Conservation (phyloP, 352 stramenopile species). For the Phytopythium helicoides region DNA sequence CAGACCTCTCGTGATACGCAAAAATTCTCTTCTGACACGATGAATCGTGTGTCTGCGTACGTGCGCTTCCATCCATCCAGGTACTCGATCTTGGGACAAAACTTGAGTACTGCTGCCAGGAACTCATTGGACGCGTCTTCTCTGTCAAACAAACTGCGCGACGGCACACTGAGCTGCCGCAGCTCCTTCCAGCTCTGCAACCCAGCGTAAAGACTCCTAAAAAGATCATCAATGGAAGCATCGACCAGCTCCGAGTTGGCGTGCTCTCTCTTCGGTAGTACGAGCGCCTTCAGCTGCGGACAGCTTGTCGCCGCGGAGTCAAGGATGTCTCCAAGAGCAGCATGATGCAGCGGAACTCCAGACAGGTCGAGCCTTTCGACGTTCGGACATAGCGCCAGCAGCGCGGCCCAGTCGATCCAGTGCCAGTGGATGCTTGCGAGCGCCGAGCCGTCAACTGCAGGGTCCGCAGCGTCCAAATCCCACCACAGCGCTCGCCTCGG, state of each 20-base stretch:
- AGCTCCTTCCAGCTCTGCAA: slow-evolving; percentile 31
- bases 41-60: slow-evolving; percentile 37
- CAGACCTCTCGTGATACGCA: slow-evolving; percentile 31
- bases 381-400: slow-evolving; percentile 33
- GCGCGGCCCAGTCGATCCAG: slow-evolving; percentile 38
- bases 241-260: slow-evolving; percentile 26
- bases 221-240: slow-evolving; percentile 40
- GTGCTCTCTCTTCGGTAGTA: slow-evolving; percentile 32
- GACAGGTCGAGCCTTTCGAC: slow-evolving; percentile 41
- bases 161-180: slow-evolving; percentile 33
- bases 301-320: slow-evolving; percentile 28
- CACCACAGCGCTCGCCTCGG: slow-evolving; percentile 33
- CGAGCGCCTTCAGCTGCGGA: slow-evolving; percentile 28
- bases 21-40: slow-evolving; percentile 36
- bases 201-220: slow-evolving; percentile 25
- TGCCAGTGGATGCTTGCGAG: slow-evolving; percentile 14
- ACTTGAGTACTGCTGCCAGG: slow-evolving; percentile 16
- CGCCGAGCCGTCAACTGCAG: not conserved
- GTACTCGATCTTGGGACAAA: slow-evolving; percentile 56
- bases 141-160: slow-evolving; percentile 26
- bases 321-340: slow-evolving; percentile 34
- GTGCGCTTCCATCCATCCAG: slow-evolving; percentile 65
- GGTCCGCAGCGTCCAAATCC: slow-evolving; percentile 20
- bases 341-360: slow-evolving; percentile 35
- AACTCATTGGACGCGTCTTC: slow-evolving; percentile 35